Base-by-base conservation (phyloP, 345 rosid genomes). In the Linum trigynum region DNA sequence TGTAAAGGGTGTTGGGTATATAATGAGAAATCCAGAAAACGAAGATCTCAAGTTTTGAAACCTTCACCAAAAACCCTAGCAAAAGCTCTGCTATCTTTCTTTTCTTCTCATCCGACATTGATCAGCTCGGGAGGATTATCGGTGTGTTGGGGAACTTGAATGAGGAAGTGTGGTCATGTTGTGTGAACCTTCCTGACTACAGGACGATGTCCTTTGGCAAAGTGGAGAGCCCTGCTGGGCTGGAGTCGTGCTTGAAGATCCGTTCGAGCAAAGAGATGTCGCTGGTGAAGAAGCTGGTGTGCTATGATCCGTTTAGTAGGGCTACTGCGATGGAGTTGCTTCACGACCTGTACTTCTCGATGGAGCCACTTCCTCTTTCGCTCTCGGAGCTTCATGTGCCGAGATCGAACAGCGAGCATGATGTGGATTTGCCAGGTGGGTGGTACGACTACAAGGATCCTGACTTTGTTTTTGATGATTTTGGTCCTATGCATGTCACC, bases 171-270 rank as follows among this genome's bases (percentile, higher is more conserved):
- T 90, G 95, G 96, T 76, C 82, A 3, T 87, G 81, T 41, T 91
- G 97, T 77, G 64, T 71, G 12, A 66, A 85, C 41, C 97, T 94
- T 72, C 91, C 99, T 2, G 96, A 87, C 67, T 90, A 84, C 74
- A 82, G 69, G 72, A 84, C 83, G 1, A 83, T 94, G 39, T 84
- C 97, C 9, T 94, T 94, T 68, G 74, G 78, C 62, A 85, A 90
- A 72, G 87, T 94, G 3, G 90, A 85, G 63, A 76, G 82, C 51
- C 92, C 96, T 10, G 65, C 62, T 5, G 91, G 99, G 43, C 12
- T 94, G 39, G 88, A 84, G 67, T 79, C 83, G 35, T 78, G 88
- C 69, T 75, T 90, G 69, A 80, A 79, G 2, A 72, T 63, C 61
- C 65, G 80, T 55, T 71, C 89, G 35, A 71, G 62, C 1, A 88